A percentile compares a stretch with the other conserved stretches of the same genome.
Conservation (phyloP, 2,329 filamentous ascomycete genomes). For the Nemania sp. region DNA sequence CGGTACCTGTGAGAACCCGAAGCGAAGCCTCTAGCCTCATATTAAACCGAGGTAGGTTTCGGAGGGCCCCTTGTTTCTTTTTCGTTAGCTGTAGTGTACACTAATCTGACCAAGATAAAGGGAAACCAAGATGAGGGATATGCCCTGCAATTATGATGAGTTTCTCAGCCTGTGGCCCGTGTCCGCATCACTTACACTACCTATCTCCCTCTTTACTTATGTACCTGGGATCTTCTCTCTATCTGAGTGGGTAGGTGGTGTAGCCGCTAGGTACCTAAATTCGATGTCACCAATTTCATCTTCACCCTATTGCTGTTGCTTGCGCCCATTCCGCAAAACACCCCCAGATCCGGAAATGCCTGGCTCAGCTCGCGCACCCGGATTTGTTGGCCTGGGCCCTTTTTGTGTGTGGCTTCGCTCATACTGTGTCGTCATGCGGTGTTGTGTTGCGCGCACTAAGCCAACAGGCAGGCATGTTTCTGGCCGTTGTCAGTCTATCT, state of each 20-base stretch:
- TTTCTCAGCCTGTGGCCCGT: background rate
- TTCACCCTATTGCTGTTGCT: too few species aligned
- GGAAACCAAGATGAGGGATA: background rate
- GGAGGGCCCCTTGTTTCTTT: background rate
- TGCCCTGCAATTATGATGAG: background rate
- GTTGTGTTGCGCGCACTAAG: too few species aligned
- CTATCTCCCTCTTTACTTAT: too few species aligned
- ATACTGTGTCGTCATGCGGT: background rate
- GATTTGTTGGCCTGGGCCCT: background rate
- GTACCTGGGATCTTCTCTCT: background rate
- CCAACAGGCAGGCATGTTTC: background rate
- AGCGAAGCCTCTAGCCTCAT: background rate
- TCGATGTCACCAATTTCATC: too few species aligned
- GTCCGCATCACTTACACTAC: too few species aligned
- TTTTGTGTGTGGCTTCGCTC: background rate
- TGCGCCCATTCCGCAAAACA: too few species aligned
- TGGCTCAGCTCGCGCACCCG: background rate
- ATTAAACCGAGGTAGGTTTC: background rate
- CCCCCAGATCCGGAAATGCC: conserved; percentile 9
- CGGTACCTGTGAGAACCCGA: background rate
- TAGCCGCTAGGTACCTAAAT: background rate
- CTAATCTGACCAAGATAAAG: too few species aligned
- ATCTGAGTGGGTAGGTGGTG: background rate
- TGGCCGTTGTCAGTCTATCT: background rate
- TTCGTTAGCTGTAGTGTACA: too few species aligned